Evolutionary conservation across 139 green algal species (phyloP), one percentile per base, ranked within the genome.

Genomic region (Micromonas commoda): DNA sequence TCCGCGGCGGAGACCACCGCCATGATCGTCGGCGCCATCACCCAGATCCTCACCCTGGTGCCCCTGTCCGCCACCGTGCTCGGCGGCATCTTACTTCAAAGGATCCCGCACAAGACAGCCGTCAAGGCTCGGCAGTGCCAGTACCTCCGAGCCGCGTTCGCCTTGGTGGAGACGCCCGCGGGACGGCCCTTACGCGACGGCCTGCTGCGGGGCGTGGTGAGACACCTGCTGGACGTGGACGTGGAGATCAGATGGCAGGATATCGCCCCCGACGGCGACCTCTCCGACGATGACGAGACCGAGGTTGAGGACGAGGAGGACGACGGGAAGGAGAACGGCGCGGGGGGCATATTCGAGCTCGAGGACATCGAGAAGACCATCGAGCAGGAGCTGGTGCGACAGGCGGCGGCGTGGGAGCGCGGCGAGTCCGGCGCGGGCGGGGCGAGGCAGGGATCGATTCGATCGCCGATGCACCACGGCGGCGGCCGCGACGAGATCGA

Each of bases 181-280:
- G 68, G 38, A 16, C 24, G 21, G 2, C 34, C 1, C 37, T 63
- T 75, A 39, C 37, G 21, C 34, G 68, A 75, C 61, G 68, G 38
- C 5, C 61, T 75, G n/a, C 61, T 75, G 23, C 29, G 32, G 37
- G 23, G 21, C 0, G 83, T 89, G 33, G 82, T 94, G 57, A 84
- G 92, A 35, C 88, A 93, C 71, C 71, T 96, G 69, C 81, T 96
- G 9, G 73, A 72, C 24, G 73, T 96, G 23, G 91, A 96, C 73
- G 90, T 91, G 33, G 90, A 96, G 71, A 93, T 96, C 76, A 79
- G 78, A 53, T 94, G 90, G 91, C 88, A 97, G 83, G 91, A 96
- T 82, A 93, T 96, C 73, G 85, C 89, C 24, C 21, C 39, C 34
- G 76, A 81, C 29, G 52, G 68, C n/a, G 65, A 52, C 31, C 64